phyloP scores from a whole-genome alignment of 202 grass and related monocot genomes.

The Miscanthus sacchariflorus region DNA sequence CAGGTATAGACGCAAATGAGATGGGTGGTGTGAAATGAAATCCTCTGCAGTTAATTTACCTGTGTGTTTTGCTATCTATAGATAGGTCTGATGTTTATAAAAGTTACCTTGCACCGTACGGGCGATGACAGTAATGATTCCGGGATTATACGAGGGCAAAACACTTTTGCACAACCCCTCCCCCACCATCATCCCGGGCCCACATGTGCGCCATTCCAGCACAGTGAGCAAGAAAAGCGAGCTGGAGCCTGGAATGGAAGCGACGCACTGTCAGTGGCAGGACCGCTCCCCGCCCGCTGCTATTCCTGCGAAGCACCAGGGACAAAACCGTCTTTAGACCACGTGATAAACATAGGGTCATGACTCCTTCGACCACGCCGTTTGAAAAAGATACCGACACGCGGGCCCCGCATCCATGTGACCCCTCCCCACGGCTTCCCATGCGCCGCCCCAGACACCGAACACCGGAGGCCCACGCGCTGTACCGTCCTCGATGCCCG shows the following conservation, averaged over 20 bases:
- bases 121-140: too few relatives aligned
- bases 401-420: slow-evolving; percentile 44
- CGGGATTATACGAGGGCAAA: neutral
- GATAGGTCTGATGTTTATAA: too few relatives aligned
- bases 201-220: neutral
- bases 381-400: slow-evolving; percentile 40
- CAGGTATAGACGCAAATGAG: too few relatives aligned
- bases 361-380: slow-evolving; percentile 28
- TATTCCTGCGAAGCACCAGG: neutral
- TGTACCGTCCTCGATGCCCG: neutral
- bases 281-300: neutral
- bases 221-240: neutral
- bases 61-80: too few relatives aligned
- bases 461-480: neutral
- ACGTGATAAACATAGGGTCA: neutral
- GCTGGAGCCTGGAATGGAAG: slow-evolving; percentile 30
- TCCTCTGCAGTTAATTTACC: too few relatives aligned
- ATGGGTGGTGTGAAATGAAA: too few relatives aligned
- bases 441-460: slow-evolving; percentile 3
- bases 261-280: slow-evolving; percentile 28
- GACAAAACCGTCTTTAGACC: slow-evolving; percentile 18
- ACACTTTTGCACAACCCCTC: neutral
- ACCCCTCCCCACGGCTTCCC: neutral
- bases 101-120: too few relatives aligned
- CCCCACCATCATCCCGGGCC: neutral